Evolutionary conservation across 331 rosid genomes (phyloP), one percentile per base, ranked within the genome.

Genomic region (Dryas integrifolia): DNA sequence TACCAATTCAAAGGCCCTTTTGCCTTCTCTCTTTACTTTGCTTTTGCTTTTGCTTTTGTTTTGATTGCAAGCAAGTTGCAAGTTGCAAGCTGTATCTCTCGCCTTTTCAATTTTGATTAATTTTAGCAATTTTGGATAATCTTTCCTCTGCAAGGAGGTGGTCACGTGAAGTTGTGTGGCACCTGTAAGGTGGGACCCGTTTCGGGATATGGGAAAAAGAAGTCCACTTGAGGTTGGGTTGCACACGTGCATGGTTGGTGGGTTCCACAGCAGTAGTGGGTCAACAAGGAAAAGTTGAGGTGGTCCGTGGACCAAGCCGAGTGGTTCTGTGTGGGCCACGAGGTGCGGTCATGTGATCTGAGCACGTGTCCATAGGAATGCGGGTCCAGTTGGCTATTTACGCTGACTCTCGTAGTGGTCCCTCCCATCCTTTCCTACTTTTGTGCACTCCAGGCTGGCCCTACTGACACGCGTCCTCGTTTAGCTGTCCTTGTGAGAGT

Each of bases 301-400:
- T 67, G 64, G 78, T 76, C 60, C 81, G 85, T 76, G 88, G 88
- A 76, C 75, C 68, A 60, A 52, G 80, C 71, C 16, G 65, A 79
- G 70, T 83, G 79, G 82, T 55, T 83, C 56, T 67, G 62, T 65
- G 69, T 82, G 86, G 79, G 85, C 83, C 87, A 68, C 76, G 76
- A 56, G 82, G 77, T 58, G 57, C 61, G 71, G 69, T 53, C 89
- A 79, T 63, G 86, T 75, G 89, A 80, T 14, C 35, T 18, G 11
- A 78, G 82, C 88, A 86, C 84, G 83, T 88, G 88, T 78, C 70
- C 74, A 77, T n/a, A 70, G 60, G 75, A 69, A 67, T 43, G 68
- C 61, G 89, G 85, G 81, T n/a, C 59, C 70, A 7, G 3, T 52
- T 30, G 56, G 74, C 14, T 30, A 30, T 30, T 57, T 16, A 11